Evolutionary conservation across 179 eudicot genomes (phyloP), one percentile per base, ranked within the genome.

Genomic region (Beta corolliflora): DNA sequence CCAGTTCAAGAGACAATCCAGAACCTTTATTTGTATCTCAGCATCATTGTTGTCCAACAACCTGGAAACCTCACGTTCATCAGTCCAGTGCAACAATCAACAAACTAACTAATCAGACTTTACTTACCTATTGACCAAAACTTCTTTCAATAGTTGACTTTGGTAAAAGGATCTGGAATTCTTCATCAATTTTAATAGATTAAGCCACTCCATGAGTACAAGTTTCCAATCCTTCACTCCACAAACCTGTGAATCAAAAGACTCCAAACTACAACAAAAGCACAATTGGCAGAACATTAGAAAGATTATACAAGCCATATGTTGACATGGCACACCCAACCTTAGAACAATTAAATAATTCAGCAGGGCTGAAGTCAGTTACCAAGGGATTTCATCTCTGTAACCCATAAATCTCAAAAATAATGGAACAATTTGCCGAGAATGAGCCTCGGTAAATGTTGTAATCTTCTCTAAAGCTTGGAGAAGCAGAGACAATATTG

Each of bases 1-100:
- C 99, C 99, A 96, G 76, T 92, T 93, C 86, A 96, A 84, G 78
- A 96, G 87, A 85, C 97, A 92, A 86, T 96, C 99, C 78, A 96
- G 90, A 82, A 91, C 99, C 76, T 85, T 91, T 81, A 83, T 83
- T 85, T 96, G 99, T 74, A 92, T 61, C 73, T 91, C 98, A 85
- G 90, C 89, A 86, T 96, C 97, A 89, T 87, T 87, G 71, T 91
- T 94, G 82, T 94, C 97, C 80, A 96, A 93, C 78, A 96, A 87
- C 97, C 99, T 96, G 89, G 53, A 80, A 78, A 77, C 48, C 44
- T 59, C 60, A 64, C 53, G 29, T 23, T 79, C 76, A 71, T 59
- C 77, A 73, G 50, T 52, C 63, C 66, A 73, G 23, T 61, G 58
- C 41, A 16, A 11, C 46, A 13, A 50, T 18, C 9, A 55, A 53